Evolutionary conservation across 2,329 filamentous ascomycete species (phyloP), one percentile per base, ranked within the genome.

Genomic region (Tolypocladium endophyticum): DNA sequence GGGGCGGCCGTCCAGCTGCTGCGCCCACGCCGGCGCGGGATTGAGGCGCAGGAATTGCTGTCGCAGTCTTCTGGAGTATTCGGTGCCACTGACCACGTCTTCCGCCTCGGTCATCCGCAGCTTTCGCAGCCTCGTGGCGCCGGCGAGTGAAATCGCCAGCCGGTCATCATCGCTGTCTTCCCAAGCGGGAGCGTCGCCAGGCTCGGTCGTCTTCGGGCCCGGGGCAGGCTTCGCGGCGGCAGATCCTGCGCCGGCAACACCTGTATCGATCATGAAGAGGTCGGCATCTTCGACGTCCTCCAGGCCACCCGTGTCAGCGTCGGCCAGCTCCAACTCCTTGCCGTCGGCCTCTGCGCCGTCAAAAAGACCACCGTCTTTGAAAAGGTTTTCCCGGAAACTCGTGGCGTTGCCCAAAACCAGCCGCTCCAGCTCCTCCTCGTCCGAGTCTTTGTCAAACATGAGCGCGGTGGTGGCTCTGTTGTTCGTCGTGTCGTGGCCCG

Each of bases 121-220:
- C 74, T 97, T 97, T 65, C 92, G 85, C 70, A 97, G 73, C 64
- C 89, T 83, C 55, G 86, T 83, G 53, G 87, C 86, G 33, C 85
- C 83, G 4, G 90, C 88, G 45, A 99, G 81, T 18, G 93, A 97
- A 56, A 99, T 82, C 8, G 86, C 84, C 63, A 97, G 77, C 58
- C 90, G 84, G 70, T 97, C 94, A 70, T 99, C 94, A 68, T 99
- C 94, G 73, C 92, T 97, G 71, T 99, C 94, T 66, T 92, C 86
- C 94, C 94, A 99, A 1, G 86, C 89, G 3, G 87, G 81, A 25
- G 78, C 77, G 50, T 81, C 77, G 55, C 63, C 67, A 20, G 68
- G 64, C 18, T 64, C 60, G 16, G 59, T 56, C 25, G 66, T 64
- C 7, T 60, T 66, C 35, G 63, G 62, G 30, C 67, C 61, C 25